These are phyloP conservation scores for Lasiosphaeriaceae sp. DNA, from an alignment of 495 filamentous ascomycete species.

Conservation along the genomic window DNA sequence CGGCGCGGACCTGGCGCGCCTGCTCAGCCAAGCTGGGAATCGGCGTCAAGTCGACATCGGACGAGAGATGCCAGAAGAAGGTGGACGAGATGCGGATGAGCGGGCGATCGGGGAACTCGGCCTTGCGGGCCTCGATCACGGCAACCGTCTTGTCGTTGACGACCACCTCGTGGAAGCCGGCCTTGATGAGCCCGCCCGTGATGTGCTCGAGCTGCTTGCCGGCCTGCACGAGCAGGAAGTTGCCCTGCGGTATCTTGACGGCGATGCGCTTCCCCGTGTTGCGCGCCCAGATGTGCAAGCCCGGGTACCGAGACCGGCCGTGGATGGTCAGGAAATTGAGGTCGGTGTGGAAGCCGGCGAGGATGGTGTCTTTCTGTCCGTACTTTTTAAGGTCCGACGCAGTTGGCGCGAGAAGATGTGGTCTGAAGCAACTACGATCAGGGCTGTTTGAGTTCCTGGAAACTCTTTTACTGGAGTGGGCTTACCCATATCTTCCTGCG, in stretches of 20 bases:
- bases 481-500: slow-evolving; percentile 47
- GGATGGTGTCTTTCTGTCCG: slow-evolving; percentile 45
- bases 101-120: slow-evolving; percentile 37
- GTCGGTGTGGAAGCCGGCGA: slow-evolving; percentile 52
- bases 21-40: slow-evolving; percentile 33
- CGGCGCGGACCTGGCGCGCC: slow-evolving; percentile 34
- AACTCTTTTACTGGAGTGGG: too few relatives aligned
- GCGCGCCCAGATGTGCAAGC: slow-evolving; percentile 51
- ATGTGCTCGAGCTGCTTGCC: slow-evolving; percentile 53
- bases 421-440: slow-evolving; percentile 21
- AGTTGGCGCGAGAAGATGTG: slow-evolving; percentile 49
- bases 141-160: slow-evolving; percentile 42
- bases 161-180: slow-evolving; percentile 52
- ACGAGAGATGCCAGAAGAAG: slow-evolving; percentile 49
- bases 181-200: slow-evolving; percentile 49
- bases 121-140: slow-evolving; percentile 31
- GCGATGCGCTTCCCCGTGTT: slow-evolving; percentile 48
- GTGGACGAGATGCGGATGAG: slow-evolving; percentile 46
- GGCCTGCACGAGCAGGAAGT: slow-evolving; percentile 48
- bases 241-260: slow-evolving; percentile 46
- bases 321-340: slow-evolving; percentile 55
- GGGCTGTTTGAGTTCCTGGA: too few relatives aligned
- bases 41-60: slow-evolving; percentile 43
- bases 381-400: slow-evolving; percentile 47
- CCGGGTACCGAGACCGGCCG: slow-evolving; percentile 50